phyloP scores from a whole-genome alignment of 2,329 filamentous ascomycete genomes.

The Sporothrix mexicana region DNA sequence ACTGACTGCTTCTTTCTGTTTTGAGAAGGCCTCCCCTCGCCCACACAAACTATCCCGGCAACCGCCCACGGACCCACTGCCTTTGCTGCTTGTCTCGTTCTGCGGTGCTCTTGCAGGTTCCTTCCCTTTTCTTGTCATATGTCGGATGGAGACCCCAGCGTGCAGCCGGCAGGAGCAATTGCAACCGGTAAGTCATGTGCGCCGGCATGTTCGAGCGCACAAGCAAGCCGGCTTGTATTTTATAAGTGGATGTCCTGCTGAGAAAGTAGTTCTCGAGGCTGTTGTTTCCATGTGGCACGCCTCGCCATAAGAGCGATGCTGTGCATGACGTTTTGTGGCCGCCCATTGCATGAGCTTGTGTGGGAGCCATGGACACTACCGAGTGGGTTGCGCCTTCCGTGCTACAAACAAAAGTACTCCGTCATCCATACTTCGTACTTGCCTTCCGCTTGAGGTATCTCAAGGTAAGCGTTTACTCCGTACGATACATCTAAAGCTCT shows the following conservation, averaged over 20 bases:
- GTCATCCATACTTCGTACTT: no score
- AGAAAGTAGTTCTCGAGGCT: not conserved
- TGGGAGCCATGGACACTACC: slow-evolving; percentile 8
- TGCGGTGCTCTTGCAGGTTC: slow-evolving; percentile 16
- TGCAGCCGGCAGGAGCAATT: slow-evolving; percentile 17
- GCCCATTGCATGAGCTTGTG: not conserved
- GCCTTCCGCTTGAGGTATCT: no score
- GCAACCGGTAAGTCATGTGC: not conserved
- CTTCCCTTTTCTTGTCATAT: not conserved
- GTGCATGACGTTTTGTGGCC: slow-evolving; percentile 8
- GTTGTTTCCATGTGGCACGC: not conserved
- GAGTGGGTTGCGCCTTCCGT: not conserved
- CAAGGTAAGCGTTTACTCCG: no score
- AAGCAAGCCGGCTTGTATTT: no score
- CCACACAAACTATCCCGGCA: slow-evolving; percentile 16
- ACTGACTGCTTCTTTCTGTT: not conserved
- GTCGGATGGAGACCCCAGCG: slow-evolving; percentile 1
- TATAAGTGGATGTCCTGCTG: not conserved
- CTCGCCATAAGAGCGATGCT: not conserved
- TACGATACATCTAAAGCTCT: not conserved
- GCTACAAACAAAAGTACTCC: not conserved
- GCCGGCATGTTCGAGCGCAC: not conserved
- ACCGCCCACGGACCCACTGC: slow-evolving; percentile 15
- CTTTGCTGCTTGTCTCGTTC: slow-evolving; percentile 1
- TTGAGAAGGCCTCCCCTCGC: not conserved